These are phyloP conservation scores for Liriodendron chinense DNA, from an alignment of 164 flowering plant species.

Conservation along the genomic window DNA sequence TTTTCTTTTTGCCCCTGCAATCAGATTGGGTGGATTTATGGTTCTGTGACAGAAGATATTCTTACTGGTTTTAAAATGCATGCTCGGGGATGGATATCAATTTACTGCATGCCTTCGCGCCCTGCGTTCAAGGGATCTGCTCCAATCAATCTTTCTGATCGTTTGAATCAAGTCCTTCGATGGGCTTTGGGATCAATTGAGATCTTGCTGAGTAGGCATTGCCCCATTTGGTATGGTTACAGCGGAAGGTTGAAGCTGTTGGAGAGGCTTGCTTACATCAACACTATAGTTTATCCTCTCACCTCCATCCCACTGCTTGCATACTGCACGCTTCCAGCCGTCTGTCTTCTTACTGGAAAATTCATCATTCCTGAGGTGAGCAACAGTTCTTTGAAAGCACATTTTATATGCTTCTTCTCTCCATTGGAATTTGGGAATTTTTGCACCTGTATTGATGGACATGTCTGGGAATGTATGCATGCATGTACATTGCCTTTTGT, in stretches of 20 bases:
- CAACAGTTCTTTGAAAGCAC: not conserved
- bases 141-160: slow-evolving; percentile 98
- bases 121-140: slow-evolving; percentile 99
- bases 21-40: slow-evolving; percentile 99
- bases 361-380: slow-evolving; percentile 95
- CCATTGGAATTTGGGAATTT: too few species aligned
- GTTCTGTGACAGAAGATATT: slow-evolving; percentile 98
- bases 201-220: slow-evolving; percentile 92
- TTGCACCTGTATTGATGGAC: too few species aligned
- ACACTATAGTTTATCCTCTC: slow-evolving; percentile 86
- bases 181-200: slow-evolving; percentile 99
- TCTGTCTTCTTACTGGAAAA: slow-evolving; percentile 88
- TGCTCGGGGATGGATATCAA: slow-evolving; percentile 95
- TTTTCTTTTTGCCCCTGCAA: not conserved
- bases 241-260: slow-evolving; percentile 66
- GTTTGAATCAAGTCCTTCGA: slow-evolving; percentile 94
- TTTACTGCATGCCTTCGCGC: slow-evolving; percentile 94
- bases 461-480: too few species aligned
- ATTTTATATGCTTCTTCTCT: not conserved
- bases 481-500: not conserved
- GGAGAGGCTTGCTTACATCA: slow-evolving; percentile 91
- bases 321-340: slow-evolving; percentile 85
- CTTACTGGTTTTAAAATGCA: slow-evolving; percentile 99
- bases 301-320: slow-evolving; percentile 90
- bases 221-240: slow-evolving; percentile 98